Percentiles rank a stretch among this genome's conserved stretches.
Evolutionary conservation across 2,329 filamentous ascomycete species (phyloP).

Genomic region (Phialophora chinensis): DNA sequence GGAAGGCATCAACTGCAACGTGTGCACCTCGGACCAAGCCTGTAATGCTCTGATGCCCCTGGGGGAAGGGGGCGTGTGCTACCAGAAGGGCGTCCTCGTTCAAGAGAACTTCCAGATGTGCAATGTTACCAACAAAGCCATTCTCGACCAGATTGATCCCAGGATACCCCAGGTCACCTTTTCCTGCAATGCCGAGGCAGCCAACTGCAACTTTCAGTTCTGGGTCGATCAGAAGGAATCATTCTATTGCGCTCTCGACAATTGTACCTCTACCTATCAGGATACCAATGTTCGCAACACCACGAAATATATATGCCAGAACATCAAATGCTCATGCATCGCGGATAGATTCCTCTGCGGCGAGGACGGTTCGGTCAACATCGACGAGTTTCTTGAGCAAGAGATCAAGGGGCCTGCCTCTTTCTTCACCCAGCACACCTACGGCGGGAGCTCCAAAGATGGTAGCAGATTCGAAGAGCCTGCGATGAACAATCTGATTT

Average conservation of each 20-base stretch:
- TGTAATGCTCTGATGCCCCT: constrained; percentile 89
- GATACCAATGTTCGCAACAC: constrained; percentile 74
- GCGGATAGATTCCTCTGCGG: constrained; percentile 93
- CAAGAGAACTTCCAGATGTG: constrained; percentile 98
- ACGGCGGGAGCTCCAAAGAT: constrained; percentile 63
- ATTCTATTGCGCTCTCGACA: constrained; percentile 90
- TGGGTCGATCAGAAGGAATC: constrained; percentile 95
- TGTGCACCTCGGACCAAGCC: constrained; percentile 81
- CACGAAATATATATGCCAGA: constrained; percentile 83
- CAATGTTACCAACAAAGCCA: constrained; percentile 95
- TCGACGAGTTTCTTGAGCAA: constrained; percentile 83
- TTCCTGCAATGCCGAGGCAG: constrained; percentile 76
- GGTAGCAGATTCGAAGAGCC: constrained; percentile 90
- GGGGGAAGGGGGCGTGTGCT: constrained; percentile 83
- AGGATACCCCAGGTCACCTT: constrained; percentile 94
- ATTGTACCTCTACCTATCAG: constrained; percentile 75
- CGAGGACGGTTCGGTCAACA: constrained; percentile 86
- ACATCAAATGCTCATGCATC: constrained; percentile 86
- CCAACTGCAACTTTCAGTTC: constrained; percentile 94
- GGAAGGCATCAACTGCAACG: constrained; percentile 97
- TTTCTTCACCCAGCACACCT: constrained; percentile 71
- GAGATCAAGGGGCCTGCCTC: constrained; percentile 85
- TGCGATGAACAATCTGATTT: constrained; percentile 88
- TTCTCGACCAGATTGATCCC: constrained; percentile 81
- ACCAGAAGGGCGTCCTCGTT: constrained; percentile 85